A percentile compares a stretch with the other conserved stretches of the same genome.
These are phyloP conservation scores for Tephrocybe sp. DNA, from an alignment of 768 basidiomycete genomes.

Conservation along the genomic window DNA sequence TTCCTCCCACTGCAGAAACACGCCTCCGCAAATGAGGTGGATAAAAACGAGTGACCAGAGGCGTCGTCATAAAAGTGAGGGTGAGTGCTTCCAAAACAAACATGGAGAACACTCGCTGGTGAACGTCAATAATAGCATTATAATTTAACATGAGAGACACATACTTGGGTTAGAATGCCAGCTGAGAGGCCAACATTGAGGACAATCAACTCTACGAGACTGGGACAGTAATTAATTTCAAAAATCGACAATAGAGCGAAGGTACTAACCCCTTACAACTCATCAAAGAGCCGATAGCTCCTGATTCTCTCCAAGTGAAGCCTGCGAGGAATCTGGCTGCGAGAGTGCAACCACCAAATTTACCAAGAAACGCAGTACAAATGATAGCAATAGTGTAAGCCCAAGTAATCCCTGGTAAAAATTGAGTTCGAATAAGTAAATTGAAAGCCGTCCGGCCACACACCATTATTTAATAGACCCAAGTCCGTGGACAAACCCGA, in stretches of 20 bases:
- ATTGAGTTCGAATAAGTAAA: neutral
- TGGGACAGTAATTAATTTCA: conserved; percentile 21
- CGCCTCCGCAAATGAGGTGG: conserved; percentile 58
- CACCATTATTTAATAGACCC: conserved; percentile 76
- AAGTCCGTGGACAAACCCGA: conserved; percentile 91
- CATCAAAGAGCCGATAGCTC: conserved; percentile 90
- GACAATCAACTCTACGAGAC: conserved; percentile 91
- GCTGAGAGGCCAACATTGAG: conserved; percentile 90
- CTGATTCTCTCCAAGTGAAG: conserved; percentile 78
- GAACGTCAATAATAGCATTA: too few species aligned
- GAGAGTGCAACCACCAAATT: conserved; percentile 82
- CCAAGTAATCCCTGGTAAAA: conserved; percentile 72
- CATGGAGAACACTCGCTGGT: conserved; percentile 83
- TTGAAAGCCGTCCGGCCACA: neutral
- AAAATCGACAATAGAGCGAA: neutral
- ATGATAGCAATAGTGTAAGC: conserved; percentile 83
- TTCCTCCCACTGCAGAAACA: conserved; percentile 40
- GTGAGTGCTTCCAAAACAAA: conserved; percentile 85
- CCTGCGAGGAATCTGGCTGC: conserved; percentile 66
- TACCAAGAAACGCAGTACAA: conserved; percentile 75
- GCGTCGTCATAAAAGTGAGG: conserved; percentile 86
- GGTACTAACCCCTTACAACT: conserved; percentile 81
- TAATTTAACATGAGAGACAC: conserved; percentile 7
- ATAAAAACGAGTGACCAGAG: conserved; percentile 64
- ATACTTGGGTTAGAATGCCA: conserved; percentile 63